Percentiles rank a stretch among this genome's conserved stretches.
Evolutionary conservation across 371 early-diverging fungal genomes (phyloP).

Genomic region (Lichtheimia ramosa): DNA sequence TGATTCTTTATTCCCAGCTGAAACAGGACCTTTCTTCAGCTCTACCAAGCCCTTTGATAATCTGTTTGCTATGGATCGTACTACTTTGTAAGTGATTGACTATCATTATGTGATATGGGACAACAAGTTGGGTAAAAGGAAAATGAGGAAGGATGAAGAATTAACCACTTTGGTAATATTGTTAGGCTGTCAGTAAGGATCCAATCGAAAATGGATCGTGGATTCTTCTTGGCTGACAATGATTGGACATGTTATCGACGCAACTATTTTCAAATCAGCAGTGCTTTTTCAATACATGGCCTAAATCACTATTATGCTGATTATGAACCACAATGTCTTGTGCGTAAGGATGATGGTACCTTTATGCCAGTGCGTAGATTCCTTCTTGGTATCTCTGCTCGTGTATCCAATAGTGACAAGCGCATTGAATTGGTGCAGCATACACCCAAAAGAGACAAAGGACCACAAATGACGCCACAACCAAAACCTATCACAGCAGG

Average conservation of each 20-base stretch:
- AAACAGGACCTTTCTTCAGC: slow-evolving; percentile 52
- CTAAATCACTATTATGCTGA: slow-evolving; percentile 31
- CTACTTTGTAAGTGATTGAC: slow-evolving; percentile 34
- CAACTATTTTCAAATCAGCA: slow-evolving; percentile 85
- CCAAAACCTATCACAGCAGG: slow-evolving; percentile 53
- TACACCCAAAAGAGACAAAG: slow-evolving; percentile 87
- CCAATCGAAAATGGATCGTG: slow-evolving; percentile 66
- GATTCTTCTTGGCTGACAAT: slow-evolving; percentile 72
- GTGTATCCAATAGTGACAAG: slow-evolving; percentile 53
- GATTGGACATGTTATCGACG: slow-evolving; percentile 90
- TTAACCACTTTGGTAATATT: neutral
- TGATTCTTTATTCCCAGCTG: slow-evolving; percentile 23
- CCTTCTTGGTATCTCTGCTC: slow-evolving; percentile 62
- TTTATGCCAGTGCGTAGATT: slow-evolving; percentile 46
- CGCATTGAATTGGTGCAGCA: slow-evolving; percentile 81
- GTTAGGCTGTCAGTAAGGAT: slow-evolving; percentile 17
- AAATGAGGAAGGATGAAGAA: no score
- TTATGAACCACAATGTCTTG: slow-evolving; percentile 52
- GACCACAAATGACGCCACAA: slow-evolving; percentile 69
- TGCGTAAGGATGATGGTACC: slow-evolving; percentile 28
- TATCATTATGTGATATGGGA: no score
- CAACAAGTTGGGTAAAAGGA: no score
- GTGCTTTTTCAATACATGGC: slow-evolving; percentile 56
- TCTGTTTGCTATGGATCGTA: slow-evolving; percentile 48
- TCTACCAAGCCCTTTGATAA: slow-evolving; percentile 54